phyloP scores from a whole-genome alignment of 192 early-diverging fungal genomes.

The Endogone sp. region DNA sequence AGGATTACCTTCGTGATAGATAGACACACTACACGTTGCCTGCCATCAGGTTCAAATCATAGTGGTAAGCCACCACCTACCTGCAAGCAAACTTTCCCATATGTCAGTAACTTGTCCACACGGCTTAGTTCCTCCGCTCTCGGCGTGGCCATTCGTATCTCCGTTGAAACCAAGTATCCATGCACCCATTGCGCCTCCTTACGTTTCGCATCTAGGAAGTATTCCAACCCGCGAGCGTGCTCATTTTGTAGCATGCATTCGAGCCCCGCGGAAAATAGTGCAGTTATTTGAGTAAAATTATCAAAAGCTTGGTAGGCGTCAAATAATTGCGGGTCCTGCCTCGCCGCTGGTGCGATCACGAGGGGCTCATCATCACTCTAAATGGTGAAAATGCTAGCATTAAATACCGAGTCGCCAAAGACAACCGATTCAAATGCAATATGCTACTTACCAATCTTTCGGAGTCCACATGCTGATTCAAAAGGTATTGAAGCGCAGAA shows the following conservation, averaged over 20 bases:
- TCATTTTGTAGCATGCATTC: conserved; percentile 8
- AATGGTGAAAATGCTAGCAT: too few relatives aligned
- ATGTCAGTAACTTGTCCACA: background rate
- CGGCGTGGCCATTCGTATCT: background rate
- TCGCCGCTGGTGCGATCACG: background rate
- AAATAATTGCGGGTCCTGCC: background rate
- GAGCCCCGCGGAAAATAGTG: conserved; percentile 1
- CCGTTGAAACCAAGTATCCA: background rate
- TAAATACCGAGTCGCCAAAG: background rate
- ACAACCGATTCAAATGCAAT: background rate
- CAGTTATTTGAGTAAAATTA: background rate
- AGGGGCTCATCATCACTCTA: conserved; percentile 1
- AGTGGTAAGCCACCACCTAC: conserved; percentile 3
- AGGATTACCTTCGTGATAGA: background rate
- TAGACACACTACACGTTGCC: background rate
- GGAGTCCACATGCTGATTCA: background rate
- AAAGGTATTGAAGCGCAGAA: conserved; percentile 1
- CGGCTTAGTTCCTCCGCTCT: conserved; percentile 6
- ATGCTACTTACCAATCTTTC: background rate
- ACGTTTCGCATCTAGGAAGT: conserved; percentile 13
- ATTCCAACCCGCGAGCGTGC: conserved; percentile 5
- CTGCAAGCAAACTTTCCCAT: conserved; percentile 18
- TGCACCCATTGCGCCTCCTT: conserved; percentile 21
- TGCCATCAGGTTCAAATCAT: background rate
- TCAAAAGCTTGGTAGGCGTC: conserved; percentile 5